Evolutionary conservation across 2,329 filamentous ascomycete genomes (phyloP).

Genomic region (Clonostachys rhizophaga): DNA sequence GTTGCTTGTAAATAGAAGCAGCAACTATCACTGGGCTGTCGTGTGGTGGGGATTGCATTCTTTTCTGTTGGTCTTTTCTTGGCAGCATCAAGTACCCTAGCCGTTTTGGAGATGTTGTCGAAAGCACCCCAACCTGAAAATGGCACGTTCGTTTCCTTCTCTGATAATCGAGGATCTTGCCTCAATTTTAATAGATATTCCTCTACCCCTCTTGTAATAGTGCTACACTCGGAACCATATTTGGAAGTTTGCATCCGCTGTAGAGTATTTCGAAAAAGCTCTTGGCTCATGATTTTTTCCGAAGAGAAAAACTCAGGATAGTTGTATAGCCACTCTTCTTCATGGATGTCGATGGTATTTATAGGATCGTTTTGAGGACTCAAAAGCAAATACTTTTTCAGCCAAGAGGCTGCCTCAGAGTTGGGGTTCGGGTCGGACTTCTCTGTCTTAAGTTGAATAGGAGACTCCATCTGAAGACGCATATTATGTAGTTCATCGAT

Average conservation of each 20-base stretch:
- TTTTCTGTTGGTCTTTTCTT: background rate
- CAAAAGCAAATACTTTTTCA: too few relatives aligned
- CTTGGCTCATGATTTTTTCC: too few relatives aligned
- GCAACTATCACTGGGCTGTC: too few relatives aligned
- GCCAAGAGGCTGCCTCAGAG: background rate
- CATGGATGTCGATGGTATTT: background rate
- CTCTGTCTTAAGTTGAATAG: background rate
- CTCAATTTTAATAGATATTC: background rate
- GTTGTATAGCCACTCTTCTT: conserved; percentile 1
- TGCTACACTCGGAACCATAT: too few relatives aligned
- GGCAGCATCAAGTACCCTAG: background rate
- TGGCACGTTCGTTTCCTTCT: background rate
- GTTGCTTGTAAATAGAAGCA: too few relatives aligned
- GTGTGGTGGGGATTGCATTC: background rate
- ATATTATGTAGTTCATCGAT: background rate
- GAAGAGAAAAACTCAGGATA: background rate
- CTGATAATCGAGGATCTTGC: background rate
- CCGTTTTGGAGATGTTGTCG: background rate
- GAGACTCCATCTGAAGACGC: background rate
- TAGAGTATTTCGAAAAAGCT: background rate
- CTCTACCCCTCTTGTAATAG: too few relatives aligned
- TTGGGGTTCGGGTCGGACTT: background rate
- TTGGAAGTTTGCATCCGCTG: too few relatives aligned
- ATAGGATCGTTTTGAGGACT: background rate
- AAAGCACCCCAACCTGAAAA: background rate